Base-by-base conservation (phyloP, 2,329 filamentous ascomycete species). In the Elsinoe australis region DNA sequence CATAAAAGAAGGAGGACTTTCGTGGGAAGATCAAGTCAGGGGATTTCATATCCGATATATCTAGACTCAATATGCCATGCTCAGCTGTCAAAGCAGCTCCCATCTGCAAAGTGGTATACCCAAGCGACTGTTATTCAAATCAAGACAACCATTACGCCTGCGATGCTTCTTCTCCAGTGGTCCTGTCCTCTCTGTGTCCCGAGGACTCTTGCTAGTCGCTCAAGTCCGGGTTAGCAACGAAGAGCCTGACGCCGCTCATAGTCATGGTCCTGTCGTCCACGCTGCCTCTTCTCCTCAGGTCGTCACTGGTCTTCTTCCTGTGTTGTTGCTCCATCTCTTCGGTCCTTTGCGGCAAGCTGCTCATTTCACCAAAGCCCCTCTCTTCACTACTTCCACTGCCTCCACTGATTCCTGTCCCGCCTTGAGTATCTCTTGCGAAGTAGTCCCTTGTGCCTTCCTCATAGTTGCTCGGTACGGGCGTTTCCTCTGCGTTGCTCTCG, bases 191-290 rank as follows among this genome's bases (percentile, higher is more conserved):
- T n/a, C n/a, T n/a, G n/a, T n/a, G n/a, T n/a, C n/a, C n/a, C n/a
- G n/a, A n/a, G n/a, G n/a, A n/a, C n/a, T n/a, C n/a, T 7, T 18
- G 15, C 24, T 24, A 48, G 24, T 48, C 45, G 45, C 69, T 71
- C 52, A 70, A 77, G 65, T 92, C 87, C 14, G 87, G 87, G 65
- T 94, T 94, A 58, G 87, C 87, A 60, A 94, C 88, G 65, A 85
- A 92, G 51, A 94, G 74, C 53, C 86, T 77, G 41, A 80, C 80
- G 21, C 68, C 70, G 49, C 68, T 71, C 63, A 92, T 82, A 1
- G 85, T 89, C 66, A 80, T 82, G 4, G 83, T 85, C 59, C 84
- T 74, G 65, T 92, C 87, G 61, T 92, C 87, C 41, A 94, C 85
- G 61, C 86, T 92, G 49, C 87, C 87, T 59, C 85, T 75, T 56